phyloP scores from a whole-genome alignment of 768 basidiomycete species.

The Suillus variegatus region DNA sequence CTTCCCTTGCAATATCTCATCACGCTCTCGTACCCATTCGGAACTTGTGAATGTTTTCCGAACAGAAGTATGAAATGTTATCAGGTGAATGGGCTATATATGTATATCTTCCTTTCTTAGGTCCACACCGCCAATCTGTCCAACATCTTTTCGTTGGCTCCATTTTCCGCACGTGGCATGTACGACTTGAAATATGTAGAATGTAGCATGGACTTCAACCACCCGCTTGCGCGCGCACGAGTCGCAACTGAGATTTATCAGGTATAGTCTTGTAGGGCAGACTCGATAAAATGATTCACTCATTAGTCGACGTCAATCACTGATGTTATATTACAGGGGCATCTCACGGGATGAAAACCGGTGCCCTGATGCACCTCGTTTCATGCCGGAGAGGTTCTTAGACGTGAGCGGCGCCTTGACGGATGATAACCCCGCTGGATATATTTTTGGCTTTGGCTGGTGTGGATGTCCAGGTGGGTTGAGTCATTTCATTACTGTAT shows the following conservation, averaged over 20 bases:
- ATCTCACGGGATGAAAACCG: constrained; percentile 5
- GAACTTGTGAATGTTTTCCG: not conserved
- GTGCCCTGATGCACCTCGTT: constrained; percentile 13
- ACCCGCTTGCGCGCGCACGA: too few relatives aligned
- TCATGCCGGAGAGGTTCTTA: constrained; percentile 19
- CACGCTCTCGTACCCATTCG: not conserved
- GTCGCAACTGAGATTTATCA: too few relatives aligned
- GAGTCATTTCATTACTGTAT: not conserved
- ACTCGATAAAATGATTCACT: too few relatives aligned
- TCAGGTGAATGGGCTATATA: not conserved
- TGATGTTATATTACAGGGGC: not conserved
- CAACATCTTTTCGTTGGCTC: too few relatives aligned
- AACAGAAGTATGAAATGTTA: not conserved
- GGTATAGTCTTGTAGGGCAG: too few relatives aligned
- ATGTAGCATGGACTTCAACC: too few relatives aligned
- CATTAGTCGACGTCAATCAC: too few relatives aligned
- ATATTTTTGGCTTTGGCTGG: constrained; percentile 15
- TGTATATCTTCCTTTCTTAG: not conserved
- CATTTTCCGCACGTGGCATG: too few relatives aligned
- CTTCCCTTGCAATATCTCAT: not conserved
- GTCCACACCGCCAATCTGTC: too few relatives aligned
- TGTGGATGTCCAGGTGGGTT: constrained; percentile 13
- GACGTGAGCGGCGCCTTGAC: not conserved
- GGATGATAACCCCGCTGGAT: constrained; percentile 10
- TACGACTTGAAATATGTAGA: too few relatives aligned